Conservation (phyloP, 306 rosid species). For the Sindora glabra region DNA sequence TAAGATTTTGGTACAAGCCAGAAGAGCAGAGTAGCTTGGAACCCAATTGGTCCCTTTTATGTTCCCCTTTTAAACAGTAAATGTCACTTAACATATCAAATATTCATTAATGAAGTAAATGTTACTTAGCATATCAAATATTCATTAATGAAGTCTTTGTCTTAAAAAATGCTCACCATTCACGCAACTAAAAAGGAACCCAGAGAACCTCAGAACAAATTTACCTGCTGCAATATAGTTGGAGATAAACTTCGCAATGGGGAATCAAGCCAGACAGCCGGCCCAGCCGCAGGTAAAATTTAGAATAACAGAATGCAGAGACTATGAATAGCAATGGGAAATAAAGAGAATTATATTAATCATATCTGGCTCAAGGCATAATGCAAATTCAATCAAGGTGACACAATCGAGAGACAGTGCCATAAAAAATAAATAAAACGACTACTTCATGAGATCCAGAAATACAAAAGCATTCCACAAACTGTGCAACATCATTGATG, state of each 20-base stretch:
- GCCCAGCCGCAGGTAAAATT: constrained; percentile 9
- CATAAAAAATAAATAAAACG: background rate
- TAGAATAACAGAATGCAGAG: background rate
- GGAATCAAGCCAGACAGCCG: constrained; percentile 14
- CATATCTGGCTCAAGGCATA: background rate
- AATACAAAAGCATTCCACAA: constrained; percentile 65
- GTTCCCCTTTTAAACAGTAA: constrained; percentile 52
- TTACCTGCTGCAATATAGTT: constrained; percentile 7
- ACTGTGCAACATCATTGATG: constrained; percentile 57
- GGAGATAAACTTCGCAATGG: constrained; percentile 15
- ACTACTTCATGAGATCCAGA: constrained; percentile 50
- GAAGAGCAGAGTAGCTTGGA: constrained; percentile 60
- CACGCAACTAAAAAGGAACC: constrained; percentile 24
- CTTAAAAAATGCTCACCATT: constrained; percentile 45
- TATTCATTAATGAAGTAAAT: constrained; percentile 48
- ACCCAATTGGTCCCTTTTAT: constrained; percentile 69
- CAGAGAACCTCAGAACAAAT: background rate
- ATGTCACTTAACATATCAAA: constrained; percentile 51
- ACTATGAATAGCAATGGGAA: background rate
- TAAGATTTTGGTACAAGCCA: constrained; percentile 52
- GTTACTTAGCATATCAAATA: constrained; percentile 54
- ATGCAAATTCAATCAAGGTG: background rate
- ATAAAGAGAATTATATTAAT: background rate
- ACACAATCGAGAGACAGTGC: background rate
- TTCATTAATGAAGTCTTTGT: constrained; percentile 45